These are phyloP conservation scores for Hemisphaericaspora xylanilytica DNA, from an alignment of 1,139 yeast genomes.

Conservation along the genomic window DNA sequence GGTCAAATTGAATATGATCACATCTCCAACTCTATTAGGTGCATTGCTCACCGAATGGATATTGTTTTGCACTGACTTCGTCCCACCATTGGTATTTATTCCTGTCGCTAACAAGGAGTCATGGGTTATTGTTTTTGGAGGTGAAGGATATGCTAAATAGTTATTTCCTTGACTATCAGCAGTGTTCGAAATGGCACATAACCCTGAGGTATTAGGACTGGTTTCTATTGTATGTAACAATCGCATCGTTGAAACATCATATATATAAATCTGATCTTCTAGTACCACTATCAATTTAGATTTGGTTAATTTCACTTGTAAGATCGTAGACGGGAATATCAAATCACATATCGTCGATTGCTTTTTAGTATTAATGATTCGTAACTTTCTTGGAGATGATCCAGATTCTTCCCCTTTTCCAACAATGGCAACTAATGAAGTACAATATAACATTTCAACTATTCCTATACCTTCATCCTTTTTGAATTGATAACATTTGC, in stretches of 20 bases:
- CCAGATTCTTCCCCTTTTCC: slow-evolving; percentile 84
- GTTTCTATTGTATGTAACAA: slow-evolving; percentile 87
- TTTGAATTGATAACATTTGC: slow-evolving; percentile 60
- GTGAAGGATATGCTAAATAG: slow-evolving; percentile 85
- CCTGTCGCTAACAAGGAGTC: slow-evolving; percentile 44
- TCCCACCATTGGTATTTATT: slow-evolving; percentile 45
- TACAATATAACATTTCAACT: slow-evolving; percentile 88
- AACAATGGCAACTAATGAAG: slow-evolving; percentile 83
- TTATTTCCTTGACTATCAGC: slow-evolving; percentile 54
- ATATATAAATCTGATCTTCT: slow-evolving; percentile 83
- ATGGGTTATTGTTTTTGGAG: slow-evolving; percentile 52
- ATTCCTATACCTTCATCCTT: slow-evolving; percentile 62
- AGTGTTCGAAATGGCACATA: slow-evolving; percentile 69
- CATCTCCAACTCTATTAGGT: slow-evolving; percentile 74
- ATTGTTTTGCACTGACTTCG: slow-evolving; percentile 41
- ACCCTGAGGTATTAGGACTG: slow-evolving; percentile 61
- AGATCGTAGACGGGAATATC: slow-evolving; percentile 80
- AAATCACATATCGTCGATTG: slow-evolving; percentile 77
- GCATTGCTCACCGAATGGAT: slow-evolving; percentile 45
- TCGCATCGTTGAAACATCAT: slow-evolving; percentile 86
- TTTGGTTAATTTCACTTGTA: slow-evolving; percentile 75
- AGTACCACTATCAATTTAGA: slow-evolving; percentile 72
- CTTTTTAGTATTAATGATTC: slow-evolving; percentile 77
- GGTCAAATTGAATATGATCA: slow-evolving; percentile 75
- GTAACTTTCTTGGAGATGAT: slow-evolving; percentile 76